Evolutionary conservation across 2,329 filamentous ascomycete genomes (phyloP).

Genomic region (Xylariaceae sp.): DNA sequence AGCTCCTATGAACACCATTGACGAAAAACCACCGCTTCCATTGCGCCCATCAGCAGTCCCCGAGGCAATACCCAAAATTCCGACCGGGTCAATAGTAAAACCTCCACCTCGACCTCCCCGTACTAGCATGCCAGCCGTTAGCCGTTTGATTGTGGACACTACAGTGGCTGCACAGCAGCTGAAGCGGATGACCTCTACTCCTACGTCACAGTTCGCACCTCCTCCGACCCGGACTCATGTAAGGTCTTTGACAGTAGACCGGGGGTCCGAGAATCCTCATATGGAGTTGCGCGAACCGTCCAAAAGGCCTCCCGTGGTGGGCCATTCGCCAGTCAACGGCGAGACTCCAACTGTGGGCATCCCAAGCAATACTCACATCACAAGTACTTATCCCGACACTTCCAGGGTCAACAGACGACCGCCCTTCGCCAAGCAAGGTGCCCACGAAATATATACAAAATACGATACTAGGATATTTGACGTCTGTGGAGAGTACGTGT

Average conservation of each 20-base stretch:
- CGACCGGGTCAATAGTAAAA: conserved; percentile 30
- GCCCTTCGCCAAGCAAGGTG: conserved; percentile 67
- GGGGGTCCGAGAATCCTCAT: conserved; percentile 37
- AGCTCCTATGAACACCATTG: conserved; percentile 41
- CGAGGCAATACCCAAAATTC: conserved; percentile 31
- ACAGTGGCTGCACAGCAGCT: conserved; percentile 26
- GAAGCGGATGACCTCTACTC: conserved; percentile 45
- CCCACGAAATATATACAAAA: conserved; percentile 73
- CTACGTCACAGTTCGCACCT: conserved; percentile 41
- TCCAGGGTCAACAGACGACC: conserved; percentile 80
- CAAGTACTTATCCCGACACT: conserved; percentile 73
- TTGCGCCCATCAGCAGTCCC: conserved; percentile 42
- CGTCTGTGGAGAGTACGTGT: conserved; percentile 81
- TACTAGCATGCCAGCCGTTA: conserved; percentile 28
- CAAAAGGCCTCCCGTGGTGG: conserved; percentile 21
- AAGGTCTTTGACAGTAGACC: conserved; percentile 50
- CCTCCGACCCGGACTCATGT: conserved; percentile 42
- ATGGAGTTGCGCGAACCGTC: conserved; percentile 37
- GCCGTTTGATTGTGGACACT: conserved; percentile 21
- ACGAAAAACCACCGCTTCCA: conserved; percentile 49
- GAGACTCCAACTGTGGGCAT: conserved; percentile 24
- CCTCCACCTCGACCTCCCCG: conserved; percentile 46
- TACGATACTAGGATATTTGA: conserved; percentile 86
- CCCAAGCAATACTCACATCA: conserved; percentile 43
- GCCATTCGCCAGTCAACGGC: conserved; percentile 14